Evolutionary conservation across 1,139 yeast genomes (phyloP).

Genomic region (Hemisphaericaspora subhashii): DNA sequence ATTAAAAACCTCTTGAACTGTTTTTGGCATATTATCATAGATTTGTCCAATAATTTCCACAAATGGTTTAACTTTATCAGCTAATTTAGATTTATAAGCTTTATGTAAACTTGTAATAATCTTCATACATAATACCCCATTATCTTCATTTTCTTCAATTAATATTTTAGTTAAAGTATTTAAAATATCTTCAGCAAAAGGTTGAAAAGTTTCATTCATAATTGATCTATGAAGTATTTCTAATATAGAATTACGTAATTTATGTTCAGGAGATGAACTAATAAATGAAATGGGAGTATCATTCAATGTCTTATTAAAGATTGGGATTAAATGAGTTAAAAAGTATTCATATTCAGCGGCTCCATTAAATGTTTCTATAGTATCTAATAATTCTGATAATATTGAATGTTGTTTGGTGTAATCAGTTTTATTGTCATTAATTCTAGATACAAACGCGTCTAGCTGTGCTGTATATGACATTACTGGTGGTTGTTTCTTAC

Average conservation of each 20-base stretch:
- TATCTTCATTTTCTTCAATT: slow-evolving; percentile 86
- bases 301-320: slow-evolving; percentile 59
- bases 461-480: slow-evolving; percentile 54
- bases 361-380: slow-evolving; percentile 79
- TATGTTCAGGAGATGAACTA: slow-evolving; percentile 65
- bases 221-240: slow-evolving; percentile 83
- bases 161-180: slow-evolving; percentile 62
- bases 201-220: slow-evolving; percentile 79
- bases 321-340: slow-evolving; percentile 59
- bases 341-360: slow-evolving; percentile 77
- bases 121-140: slow-evolving; percentile 90
- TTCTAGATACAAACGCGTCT: slow-evolving; percentile 61
- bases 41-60: slow-evolving; percentile 73
- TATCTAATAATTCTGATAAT: slow-evolving; percentile 80
- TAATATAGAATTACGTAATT: slow-evolving; percentile 69
- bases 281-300: slow-evolving; percentile 73
- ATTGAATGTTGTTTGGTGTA: slow-evolving; percentile 61
- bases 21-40: slow-evolving; percentile 76
- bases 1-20: slow-evolving; percentile 64
- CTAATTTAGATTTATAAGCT: slow-evolving; percentile 68
- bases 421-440: slow-evolving; percentile 54
- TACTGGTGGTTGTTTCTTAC: too few relatives aligned
- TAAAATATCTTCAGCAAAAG: slow-evolving; percentile 63
- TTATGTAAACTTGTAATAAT: slow-evolving; percentile 87
- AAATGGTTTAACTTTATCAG: slow-evolving; percentile 77